A percentile compares a stretch with the other conserved stretches of the same genome.
phyloP scores from a whole-genome alignment of 192 early-diverging fungal species.

The Umbelopsis isabellina region DNA sequence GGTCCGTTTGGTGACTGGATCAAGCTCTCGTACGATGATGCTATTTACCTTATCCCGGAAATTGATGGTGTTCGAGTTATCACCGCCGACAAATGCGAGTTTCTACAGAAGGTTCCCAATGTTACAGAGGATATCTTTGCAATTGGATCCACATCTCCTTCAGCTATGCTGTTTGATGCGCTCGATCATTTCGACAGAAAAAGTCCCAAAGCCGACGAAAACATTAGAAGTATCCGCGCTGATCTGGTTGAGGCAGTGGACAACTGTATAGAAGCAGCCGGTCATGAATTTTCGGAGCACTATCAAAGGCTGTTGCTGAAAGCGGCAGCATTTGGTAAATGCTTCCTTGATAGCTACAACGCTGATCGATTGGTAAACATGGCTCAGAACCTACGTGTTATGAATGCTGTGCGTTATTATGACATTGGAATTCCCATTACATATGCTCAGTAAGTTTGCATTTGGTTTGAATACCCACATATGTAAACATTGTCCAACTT shows the following conservation, averaged over 20 bases:
- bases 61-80: slow-evolving; percentile 93
- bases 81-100: slow-evolving; percentile 79
- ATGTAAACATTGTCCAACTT: background rate
- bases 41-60: slow-evolving; percentile 85
- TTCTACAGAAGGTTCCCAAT: slow-evolving; percentile 88
- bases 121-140: slow-evolving; percentile 84
- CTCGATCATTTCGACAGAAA: slow-evolving; percentile 73
- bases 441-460: slow-evolving; percentile 72
- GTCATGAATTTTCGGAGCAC: slow-evolving; percentile 76
- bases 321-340: slow-evolving; percentile 34
- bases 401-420: slow-evolving; percentile 86
- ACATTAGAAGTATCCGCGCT: slow-evolving; percentile 82
- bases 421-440: slow-evolving; percentile 92
- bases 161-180: slow-evolving; percentile 90
- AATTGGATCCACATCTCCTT: slow-evolving; percentile 92
- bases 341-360: background rate
- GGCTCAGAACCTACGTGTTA: slow-evolving; percentile 55
- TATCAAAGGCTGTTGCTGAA: slow-evolving; percentile 83
- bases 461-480: background rate
- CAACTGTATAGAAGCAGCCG: slow-evolving; percentile 90
- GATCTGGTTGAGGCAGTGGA: slow-evolving; percentile 89
- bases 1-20: slow-evolving; percentile 93
- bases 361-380: slow-evolving; percentile 5
- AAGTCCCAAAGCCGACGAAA: slow-evolving; percentile 93
- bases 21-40: slow-evolving; percentile 76